Evolutionary conservation across 169 alveolate species (phyloP), one percentile per base, ranked within the genome.

Genomic region (Plasmodium chabaudi): DNA sequence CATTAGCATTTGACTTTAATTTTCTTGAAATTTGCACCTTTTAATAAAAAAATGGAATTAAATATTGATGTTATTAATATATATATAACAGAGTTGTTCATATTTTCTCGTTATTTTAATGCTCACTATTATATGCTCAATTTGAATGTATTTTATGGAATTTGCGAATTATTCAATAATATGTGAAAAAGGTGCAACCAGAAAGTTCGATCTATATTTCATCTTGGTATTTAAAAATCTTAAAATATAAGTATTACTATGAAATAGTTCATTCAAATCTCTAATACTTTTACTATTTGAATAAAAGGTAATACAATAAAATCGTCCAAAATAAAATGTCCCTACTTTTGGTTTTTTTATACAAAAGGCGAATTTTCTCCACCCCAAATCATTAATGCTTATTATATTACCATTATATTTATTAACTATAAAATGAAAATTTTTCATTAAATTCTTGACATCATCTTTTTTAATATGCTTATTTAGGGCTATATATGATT

Each of bases 271-370:
- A 93, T 94, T 92, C 60, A 94, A 64, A 34, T 92, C 94, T 25
- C 93, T 93, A 7, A 94, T 92, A 34, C 93, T 90, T 87, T 82
- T 89, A 39, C 95, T 93, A 56, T 94, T 71, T 17, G 96, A 94
- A 63, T 93, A 93, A 59, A 92, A 57, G 7, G 96, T 94, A 60
- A 94, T 89, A 72, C 94, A 94, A 65, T 89, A 94, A 87, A 90
- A 94, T 87, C 94, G 92, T 55, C 95, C 96, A 91, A 92, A 94
- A 91, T 94, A 92, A 61, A 92, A 94, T 44, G 93, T 74, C 4
- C 96, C 96, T 56, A 94, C 94, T 9, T 94, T 68, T n/a, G 96
- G 94, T 90, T 94, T 94, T 72, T 87, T 88, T 25, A 92, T 92
- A 68, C 95, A 89, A 71, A 75, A 82, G 47, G 90, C 90, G 49